Percentiles rank a stretch among this genome's conserved stretches.
phyloP scores from a whole-genome alignment of 306 rosid genomes.

The Prunus mongolica region DNA sequence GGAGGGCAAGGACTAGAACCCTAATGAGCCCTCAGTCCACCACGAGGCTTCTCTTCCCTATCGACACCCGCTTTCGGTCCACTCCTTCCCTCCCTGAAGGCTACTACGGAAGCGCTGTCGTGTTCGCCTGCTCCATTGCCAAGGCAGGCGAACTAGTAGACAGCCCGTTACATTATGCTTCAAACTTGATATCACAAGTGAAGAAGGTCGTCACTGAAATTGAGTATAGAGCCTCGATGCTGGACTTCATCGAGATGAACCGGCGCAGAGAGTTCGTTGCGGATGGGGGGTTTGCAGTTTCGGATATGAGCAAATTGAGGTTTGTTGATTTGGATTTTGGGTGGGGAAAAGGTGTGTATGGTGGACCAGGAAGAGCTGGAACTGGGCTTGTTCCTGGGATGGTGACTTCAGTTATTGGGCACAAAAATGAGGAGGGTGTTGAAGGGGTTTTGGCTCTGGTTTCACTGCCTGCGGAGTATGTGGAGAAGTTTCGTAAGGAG shows the following conservation, averaged over 20 bases:
- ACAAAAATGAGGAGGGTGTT: slow-evolving; percentile 21
- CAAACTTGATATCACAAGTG: slow-evolving; percentile 15
- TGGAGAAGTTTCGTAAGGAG: slow-evolving; percentile 14
- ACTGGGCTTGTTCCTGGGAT: slow-evolving; percentile 23
- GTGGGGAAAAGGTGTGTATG: slow-evolving; percentile 11
- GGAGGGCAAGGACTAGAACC: slow-evolving; percentile 24
- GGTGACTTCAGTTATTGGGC: slow-evolving; percentile 15
- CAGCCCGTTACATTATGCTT: slow-evolving; percentile 4
- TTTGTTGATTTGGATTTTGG: slow-evolving; percentile 13
- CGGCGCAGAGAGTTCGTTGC: slow-evolving; percentile 14
- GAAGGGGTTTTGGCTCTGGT: slow-evolving; percentile 25
- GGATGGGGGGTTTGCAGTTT: slow-evolving; percentile 22
- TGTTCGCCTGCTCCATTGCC: slow-evolving; percentile 19
- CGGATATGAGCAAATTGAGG: slow-evolving; percentile 21
- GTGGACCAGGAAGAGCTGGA: slow-evolving; percentile 23
- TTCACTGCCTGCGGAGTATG: slow-evolving; percentile 6
- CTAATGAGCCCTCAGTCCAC: slow-evolving; percentile 2
- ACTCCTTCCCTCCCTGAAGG: slow-evolving; percentile 10
- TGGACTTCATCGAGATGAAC: slow-evolving; percentile 24
- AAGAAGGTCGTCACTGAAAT: not conserved
- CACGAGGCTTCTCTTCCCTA: slow-evolving; percentile 18
- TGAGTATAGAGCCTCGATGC: slow-evolving; percentile 18
- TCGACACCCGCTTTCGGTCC: slow-evolving; percentile 13
- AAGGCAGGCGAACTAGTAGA: not conserved
- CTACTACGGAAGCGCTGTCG: slow-evolving; percentile 20